Conservation (phyloP, 2,329 filamentous ascomycete genomes). For the Aureobasidium leucospermi region DNA sequence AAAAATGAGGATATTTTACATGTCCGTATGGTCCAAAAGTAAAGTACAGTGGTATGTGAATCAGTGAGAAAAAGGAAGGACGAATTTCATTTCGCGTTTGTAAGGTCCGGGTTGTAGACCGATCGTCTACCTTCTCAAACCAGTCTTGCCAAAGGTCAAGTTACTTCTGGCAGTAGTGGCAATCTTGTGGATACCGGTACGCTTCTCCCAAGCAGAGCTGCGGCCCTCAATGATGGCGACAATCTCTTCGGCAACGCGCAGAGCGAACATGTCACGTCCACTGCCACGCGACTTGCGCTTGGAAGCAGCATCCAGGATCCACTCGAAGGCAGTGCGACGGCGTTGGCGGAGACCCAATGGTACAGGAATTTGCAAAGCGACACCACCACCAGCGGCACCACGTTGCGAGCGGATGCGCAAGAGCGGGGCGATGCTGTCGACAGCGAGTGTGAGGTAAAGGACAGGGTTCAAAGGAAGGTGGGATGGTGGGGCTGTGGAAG, state of each 20-base stretch:
- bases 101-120: neutral
- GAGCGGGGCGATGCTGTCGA: conserved; percentile 88
- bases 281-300: conserved; percentile 69
- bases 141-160: conserved; percentile 31
- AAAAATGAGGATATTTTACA: neutral
- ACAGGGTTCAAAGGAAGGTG: conserved; percentile 85
- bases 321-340: conserved; percentile 39
- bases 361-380: conserved; percentile 31
- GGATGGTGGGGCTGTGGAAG: conserved; percentile 53
- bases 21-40: neutral
- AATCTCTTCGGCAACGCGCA: conserved; percentile 77
- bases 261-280: conserved; percentile 64
- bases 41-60: neutral
- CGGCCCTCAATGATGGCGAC: conserved; percentile 80
- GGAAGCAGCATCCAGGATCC: conserved; percentile 80
- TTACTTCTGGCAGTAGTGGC: conserved; percentile 75
- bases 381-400: conserved; percentile 79
- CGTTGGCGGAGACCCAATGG: conserved; percentile 19
- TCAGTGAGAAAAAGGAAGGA: neutral
- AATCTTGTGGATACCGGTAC: conserved; percentile 69
- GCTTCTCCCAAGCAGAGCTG: conserved; percentile 76
- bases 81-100: neutral
- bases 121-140: conserved; percentile 15
- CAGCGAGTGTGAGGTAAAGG: conserved; percentile 78
- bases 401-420: conserved; percentile 69